Percentiles rank a stretch among this genome's conserved stretches.
These are phyloP conservation scores for Guyanaporus albipodus DNA, from an alignment of 768 basidiomycete genomes.

Conservation along the genomic window DNA sequence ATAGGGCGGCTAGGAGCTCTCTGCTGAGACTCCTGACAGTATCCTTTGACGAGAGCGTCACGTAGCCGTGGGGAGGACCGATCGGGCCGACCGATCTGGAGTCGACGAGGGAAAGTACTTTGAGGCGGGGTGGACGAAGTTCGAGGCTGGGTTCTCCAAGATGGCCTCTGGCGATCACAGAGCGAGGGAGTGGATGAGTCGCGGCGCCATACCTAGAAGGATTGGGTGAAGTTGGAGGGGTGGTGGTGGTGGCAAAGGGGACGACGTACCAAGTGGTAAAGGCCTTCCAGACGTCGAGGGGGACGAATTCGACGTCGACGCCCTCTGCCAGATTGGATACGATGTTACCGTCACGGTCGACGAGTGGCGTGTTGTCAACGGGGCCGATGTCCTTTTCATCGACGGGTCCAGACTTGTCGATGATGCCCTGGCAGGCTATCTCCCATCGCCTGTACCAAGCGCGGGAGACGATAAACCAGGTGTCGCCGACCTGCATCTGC, in stretches of 20 bases:
- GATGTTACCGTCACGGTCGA: slow-evolving; percentile 50
- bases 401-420: slow-evolving; percentile 64
- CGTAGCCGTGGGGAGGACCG: slow-evolving; percentile 30
- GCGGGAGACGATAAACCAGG: slow-evolving; percentile 73
- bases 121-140: slow-evolving; percentile 64
- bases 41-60: slow-evolving; percentile 51
- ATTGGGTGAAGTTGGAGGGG: background rate
- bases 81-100: slow-evolving; percentile 26
- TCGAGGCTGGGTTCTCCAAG: slow-evolving; percentile 56
- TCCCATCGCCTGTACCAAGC: slow-evolving; percentile 75
- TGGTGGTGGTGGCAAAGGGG: background rate
- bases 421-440: slow-evolving; percentile 63
- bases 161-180: slow-evolving; percentile 59
- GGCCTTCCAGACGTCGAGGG: slow-evolving; percentile 64
- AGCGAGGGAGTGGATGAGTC: slow-evolving; percentile 54
- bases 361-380: slow-evolving; percentile 68
- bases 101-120: slow-evolving; percentile 45
- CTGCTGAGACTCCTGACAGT: slow-evolving; percentile 42
- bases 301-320: slow-evolving; percentile 71
- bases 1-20: slow-evolving; percentile 39
- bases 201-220: slow-evolving; percentile 71
- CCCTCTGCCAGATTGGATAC: slow-evolving; percentile 50
- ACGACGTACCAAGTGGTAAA: slow-evolving; percentile 54
- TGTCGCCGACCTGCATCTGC: slow-evolving; percentile 61
- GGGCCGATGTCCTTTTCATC: slow-evolving; percentile 64